Evolutionary conservation across 768 basidiomycete genomes (phyloP).

Genomic region (Imleria badia): DNA sequence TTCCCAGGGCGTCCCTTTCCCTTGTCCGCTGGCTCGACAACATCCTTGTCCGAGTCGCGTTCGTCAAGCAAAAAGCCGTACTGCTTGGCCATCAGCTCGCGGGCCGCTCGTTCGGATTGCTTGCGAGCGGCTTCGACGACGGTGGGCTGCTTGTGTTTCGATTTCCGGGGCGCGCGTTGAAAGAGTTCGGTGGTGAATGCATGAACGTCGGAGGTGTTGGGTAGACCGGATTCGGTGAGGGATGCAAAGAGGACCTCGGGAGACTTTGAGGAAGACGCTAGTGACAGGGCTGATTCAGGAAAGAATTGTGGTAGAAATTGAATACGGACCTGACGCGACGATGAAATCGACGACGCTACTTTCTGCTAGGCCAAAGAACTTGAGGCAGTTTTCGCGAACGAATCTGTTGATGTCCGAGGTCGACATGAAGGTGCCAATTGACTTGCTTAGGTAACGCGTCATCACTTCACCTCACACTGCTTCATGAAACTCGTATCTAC

Average conservation of each 20-base stretch:
- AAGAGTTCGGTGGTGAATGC: slow-evolving; percentile 78
- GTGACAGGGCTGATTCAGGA: slow-evolving; percentile 3
- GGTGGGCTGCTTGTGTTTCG: slow-evolving; percentile 59
- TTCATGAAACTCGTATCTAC: slow-evolving; percentile 64
- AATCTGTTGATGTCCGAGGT: slow-evolving; percentile 60
- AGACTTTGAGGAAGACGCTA: slow-evolving; percentile 79
- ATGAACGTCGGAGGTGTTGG: slow-evolving; percentile 77
- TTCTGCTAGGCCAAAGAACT: slow-evolving; percentile 87
- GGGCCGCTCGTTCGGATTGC: slow-evolving; percentile 75
- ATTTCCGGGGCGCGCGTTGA: slow-evolving; percentile 72
- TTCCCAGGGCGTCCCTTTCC: slow-evolving; percentile 29
- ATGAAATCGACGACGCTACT: slow-evolving; percentile 84
- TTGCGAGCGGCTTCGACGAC: slow-evolving; percentile 47
- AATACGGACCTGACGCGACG: slow-evolving; percentile 69
- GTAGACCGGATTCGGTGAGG: slow-evolving; percentile 75
- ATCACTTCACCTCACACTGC: background rate
- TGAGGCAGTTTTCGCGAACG: slow-evolving; percentile 74
- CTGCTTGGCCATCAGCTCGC: slow-evolving; percentile 64
- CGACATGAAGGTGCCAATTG: slow-evolving; percentile 44
- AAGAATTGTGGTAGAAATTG: background rate
- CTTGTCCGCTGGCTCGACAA: slow-evolving; percentile 38
- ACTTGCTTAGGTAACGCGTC: too few species aligned
- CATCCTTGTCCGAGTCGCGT: slow-evolving; percentile 52
- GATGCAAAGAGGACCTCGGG: slow-evolving; percentile 75
- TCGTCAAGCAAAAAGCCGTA: slow-evolving; percentile 88